Conservation (phyloP, 116 monocot species). For the Zostera marina region DNA sequence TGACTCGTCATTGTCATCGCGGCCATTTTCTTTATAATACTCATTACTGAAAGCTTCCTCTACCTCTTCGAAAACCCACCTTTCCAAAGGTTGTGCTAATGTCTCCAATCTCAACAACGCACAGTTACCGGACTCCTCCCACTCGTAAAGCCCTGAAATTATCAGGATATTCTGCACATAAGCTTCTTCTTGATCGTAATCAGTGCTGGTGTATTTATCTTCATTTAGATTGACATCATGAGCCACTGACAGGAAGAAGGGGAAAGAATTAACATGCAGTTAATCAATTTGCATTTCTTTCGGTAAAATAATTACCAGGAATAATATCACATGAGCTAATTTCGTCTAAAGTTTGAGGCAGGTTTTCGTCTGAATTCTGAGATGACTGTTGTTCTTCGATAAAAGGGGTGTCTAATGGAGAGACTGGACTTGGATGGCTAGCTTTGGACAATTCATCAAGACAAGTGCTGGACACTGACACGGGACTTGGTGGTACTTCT, state of each 20-base stretch:
- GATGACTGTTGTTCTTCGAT: conserved; percentile 20
- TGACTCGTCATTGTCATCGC: neutral
- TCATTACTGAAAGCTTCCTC: conserved; percentile 24
- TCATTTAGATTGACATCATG: conserved; percentile 7
- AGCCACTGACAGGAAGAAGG: too few species aligned
- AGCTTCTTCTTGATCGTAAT: conserved; percentile 17
- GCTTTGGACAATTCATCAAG: conserved; percentile 29
- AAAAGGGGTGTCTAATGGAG: conserved; percentile 41
- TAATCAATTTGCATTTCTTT: too few species aligned
- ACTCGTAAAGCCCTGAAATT: conserved; percentile 25
- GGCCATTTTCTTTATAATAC: neutral
- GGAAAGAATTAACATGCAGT: too few species aligned
- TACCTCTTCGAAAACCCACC: conserved; percentile 38
- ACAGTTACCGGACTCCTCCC: conserved; percentile 1
- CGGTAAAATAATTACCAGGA: conserved; percentile 17
- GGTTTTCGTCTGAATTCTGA: conserved; percentile 21
- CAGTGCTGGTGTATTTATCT: conserved; percentile 13
- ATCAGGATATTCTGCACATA: conserved; percentile 44
- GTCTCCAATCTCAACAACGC: conserved; percentile 18
- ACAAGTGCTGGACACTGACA: conserved; percentile 41
- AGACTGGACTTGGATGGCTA: conserved; percentile 58
- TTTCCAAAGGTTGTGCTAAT: conserved; percentile 25
- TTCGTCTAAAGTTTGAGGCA: conserved; percentile 3
- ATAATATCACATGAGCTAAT: conserved; percentile 3
- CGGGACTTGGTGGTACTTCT: conserved; percentile 81